Evolutionary conservation across 106 monocot species (phyloP).

Genomic region (Dioscorea zingiberensis): DNA sequence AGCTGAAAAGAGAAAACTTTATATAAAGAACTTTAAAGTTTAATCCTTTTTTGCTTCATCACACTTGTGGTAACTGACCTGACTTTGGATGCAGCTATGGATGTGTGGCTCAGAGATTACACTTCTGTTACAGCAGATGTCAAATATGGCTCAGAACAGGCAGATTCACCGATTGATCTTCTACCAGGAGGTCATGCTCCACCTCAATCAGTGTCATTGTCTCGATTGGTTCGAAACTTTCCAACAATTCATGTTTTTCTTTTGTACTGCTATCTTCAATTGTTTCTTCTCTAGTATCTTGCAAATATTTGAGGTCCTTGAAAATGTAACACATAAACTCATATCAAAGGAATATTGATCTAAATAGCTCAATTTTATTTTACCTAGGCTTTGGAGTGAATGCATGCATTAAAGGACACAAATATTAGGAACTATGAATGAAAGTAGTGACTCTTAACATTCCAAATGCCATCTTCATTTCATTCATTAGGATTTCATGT

Average conservation of each 20-base stretch:
- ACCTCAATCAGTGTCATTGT: not conserved
- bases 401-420: too few relatives aligned
- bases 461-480: too few relatives aligned
- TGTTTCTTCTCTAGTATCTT: constrained; percentile 18
- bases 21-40: too few relatives aligned
- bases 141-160: constrained; percentile 7
- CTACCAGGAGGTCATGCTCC: constrained; percentile 18
- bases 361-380: not conserved
- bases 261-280: constrained; percentile 4
- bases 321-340: not conserved
- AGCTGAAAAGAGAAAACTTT: not conserved
- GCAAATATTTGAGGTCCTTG: not conserved
- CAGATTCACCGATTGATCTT: constrained; percentile 17
- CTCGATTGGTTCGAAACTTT: not conserved
- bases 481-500: too few relatives aligned
- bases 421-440: too few relatives aligned
- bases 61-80: not conserved
- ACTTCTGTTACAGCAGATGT: constrained; percentile 6
- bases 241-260: not conserved
- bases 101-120: constrained; percentile 35
- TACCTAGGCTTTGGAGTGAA: not conserved
- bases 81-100: constrained; percentile 37
- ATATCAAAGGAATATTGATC: not conserved
- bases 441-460: too few relatives aligned
- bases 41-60: not conserved